Percentiles rank a stretch among this genome's conserved stretches.
phyloP scores from a whole-genome alignment of 495 filamentous ascomycete genomes.

The Xylaria venustula region DNA sequence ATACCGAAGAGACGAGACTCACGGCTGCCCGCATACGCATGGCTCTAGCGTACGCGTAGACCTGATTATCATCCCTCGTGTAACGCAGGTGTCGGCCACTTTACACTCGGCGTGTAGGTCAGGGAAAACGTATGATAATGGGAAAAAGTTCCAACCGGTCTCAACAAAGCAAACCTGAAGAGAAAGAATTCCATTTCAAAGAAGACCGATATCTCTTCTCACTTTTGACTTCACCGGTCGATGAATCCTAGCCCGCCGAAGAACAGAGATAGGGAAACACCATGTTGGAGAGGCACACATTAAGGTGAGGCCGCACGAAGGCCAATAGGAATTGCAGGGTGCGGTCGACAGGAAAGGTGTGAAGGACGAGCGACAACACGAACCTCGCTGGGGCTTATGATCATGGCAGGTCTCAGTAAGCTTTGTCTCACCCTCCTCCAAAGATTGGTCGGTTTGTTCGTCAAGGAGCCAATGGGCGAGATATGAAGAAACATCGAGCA shows the following conservation, averaged over 20 bases:
- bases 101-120: not conserved
- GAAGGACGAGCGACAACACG: constrained; percentile 9
- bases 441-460: not conserved
- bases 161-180: no score
- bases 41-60: not conserved
- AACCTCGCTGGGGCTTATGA: not conserved
- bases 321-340: constrained; percentile 1
- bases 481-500: not conserved
- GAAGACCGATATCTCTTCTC: constrained; percentile 1
- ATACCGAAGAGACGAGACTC: not conserved
- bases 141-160: no score
- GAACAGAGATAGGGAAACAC: not conserved
- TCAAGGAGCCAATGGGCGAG: constrained; percentile 7
- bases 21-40: constrained; percentile 7
- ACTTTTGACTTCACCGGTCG: constrained; percentile 2
- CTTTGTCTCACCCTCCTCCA: constrained; percentile 11
- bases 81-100: not conserved
- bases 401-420: constrained; percentile 7
- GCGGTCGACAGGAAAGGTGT: constrained; percentile 7
- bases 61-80: not conserved
- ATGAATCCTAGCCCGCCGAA: not conserved
- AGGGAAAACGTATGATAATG: no score
- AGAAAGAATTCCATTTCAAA: not conserved
- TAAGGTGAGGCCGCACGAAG: constrained; percentile 5
- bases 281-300: not conserved